phyloP scores from a whole-genome alignment of 2,329 filamentous ascomycete genomes.

The Dactylellina cionopaga region DNA sequence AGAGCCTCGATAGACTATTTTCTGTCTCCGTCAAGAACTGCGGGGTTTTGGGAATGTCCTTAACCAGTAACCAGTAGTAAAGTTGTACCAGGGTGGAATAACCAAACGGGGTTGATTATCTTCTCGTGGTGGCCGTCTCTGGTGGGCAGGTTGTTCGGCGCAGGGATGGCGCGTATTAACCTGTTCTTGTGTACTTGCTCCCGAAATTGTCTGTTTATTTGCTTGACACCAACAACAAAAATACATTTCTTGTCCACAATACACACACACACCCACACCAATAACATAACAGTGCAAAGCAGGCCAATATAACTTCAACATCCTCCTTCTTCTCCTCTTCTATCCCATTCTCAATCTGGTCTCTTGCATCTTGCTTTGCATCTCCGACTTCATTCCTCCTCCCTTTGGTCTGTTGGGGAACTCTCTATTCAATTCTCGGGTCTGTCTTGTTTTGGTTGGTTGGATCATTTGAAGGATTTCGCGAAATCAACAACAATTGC shows the following conservation, averaged over 20 bases:
- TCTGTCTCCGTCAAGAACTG: too few species aligned
- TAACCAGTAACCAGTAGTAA: too few species aligned
- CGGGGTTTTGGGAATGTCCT: too few species aligned
- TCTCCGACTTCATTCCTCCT: neutral
- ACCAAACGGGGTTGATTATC: too few species aligned
- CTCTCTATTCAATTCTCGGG: neutral
- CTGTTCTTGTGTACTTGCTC: neutral
- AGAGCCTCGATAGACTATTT: too few species aligned
- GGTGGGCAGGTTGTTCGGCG: slow-evolving; percentile 24
- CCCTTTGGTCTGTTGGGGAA: neutral
- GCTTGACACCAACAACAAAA: slow-evolving; percentile 30
- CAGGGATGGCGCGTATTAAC: slow-evolving; percentile 47
- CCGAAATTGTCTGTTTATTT: slow-evolving; percentile 52
- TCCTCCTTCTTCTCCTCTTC: slow-evolving; percentile 17
- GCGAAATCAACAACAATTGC: slow-evolving; percentile 5
- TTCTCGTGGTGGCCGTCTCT: too few species aligned
- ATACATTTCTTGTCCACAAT: neutral
- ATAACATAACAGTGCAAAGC: neutral
- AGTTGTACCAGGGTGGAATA: too few species aligned
- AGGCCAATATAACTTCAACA: slow-evolving; percentile 18
- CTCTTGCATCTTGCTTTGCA: neutral
- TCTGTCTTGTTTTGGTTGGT: slow-evolving; percentile 7
- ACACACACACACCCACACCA: slow-evolving; percentile 27
- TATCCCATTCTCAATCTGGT: slow-evolving; percentile 6
- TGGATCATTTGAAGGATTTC: neutral